Evolutionary conservation across 176 grass and related monocot genomes (phyloP).

Genomic region (Eragrostis curvula): DNA sequence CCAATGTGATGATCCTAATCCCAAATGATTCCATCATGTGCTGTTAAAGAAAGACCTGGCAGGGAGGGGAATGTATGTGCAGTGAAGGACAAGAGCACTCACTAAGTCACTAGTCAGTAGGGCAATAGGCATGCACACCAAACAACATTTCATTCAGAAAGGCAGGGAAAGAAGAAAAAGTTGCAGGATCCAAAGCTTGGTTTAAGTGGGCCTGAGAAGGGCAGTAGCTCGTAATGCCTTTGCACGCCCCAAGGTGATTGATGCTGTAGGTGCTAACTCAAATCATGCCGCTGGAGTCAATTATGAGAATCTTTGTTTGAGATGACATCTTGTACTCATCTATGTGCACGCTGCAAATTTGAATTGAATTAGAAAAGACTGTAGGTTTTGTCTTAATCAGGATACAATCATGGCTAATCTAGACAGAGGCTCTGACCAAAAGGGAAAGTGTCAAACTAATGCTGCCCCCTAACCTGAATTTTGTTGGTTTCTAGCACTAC

Average conservation of each 20-base stretch:
- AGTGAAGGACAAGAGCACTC: slow-evolving; percentile 30
- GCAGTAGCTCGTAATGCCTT: slow-evolving; percentile 30
- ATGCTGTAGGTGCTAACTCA: slow-evolving; percentile 48
- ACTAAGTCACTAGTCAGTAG: slow-evolving; percentile 24
- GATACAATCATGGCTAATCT: background rate
- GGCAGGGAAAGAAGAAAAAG: slow-evolving; percentile 29
- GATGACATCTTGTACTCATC: slow-evolving; percentile 48
- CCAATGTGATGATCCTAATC: slow-evolving; percentile 43
- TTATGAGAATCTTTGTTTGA: slow-evolving; percentile 48
- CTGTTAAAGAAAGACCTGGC: slow-evolving; percentile 59
- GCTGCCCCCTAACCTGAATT: slow-evolving; percentile 12
- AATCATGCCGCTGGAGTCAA: slow-evolving; percentile 41
- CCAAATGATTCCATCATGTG: slow-evolving; percentile 27
- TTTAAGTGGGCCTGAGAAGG: slow-evolving; percentile 57
- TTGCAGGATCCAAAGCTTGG: slow-evolving; percentile 59
- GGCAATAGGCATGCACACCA: slow-evolving; percentile 32
- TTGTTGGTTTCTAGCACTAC: background rate
- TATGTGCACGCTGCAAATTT: background rate
- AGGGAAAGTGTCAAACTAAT: slow-evolving; percentile 14
- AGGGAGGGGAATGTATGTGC: slow-evolving; percentile 39
- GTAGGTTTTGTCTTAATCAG: slow-evolving; percentile 27
- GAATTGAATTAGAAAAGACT: background rate
- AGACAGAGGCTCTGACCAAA: slow-evolving; percentile 32
- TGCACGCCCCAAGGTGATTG: slow-evolving; percentile 49
- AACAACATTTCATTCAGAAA: slow-evolving; percentile 35